These are phyloP conservation scores for Malassezia arunalokei DNA, from an alignment of 1,284 basidiomycete species.

Conservation along the genomic window DNA sequence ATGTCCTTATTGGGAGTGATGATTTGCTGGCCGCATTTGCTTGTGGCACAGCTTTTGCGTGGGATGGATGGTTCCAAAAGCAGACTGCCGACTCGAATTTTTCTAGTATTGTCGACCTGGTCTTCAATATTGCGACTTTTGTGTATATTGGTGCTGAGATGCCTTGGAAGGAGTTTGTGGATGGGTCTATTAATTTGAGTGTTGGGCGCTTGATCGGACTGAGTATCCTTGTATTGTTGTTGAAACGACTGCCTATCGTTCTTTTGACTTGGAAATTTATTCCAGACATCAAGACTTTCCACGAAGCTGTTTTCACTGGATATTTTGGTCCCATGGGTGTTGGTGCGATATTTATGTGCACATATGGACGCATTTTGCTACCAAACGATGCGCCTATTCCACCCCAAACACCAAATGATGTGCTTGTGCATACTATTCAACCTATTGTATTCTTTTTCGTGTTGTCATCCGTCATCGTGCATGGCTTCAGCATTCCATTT, in stretches of 20 bases:
- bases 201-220: constrained; percentile 41
- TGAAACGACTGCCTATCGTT: constrained; percentile 43
- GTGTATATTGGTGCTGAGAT: constrained; percentile 46
- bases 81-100: constrained; percentile 77
- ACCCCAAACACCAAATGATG: constrained; percentile 36
- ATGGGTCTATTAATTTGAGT: constrained; percentile 25
- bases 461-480: constrained; percentile 40
- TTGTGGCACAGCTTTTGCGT: constrained; percentile 90
- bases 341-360: constrained; percentile 44
- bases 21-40: constrained; percentile 61
- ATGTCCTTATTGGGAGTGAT: constrained; percentile 41
- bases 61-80: constrained; percentile 83
- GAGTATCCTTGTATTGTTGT: constrained; percentile 32
- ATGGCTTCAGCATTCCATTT: constrained; percentile 46
- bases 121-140: constrained; percentile 49
- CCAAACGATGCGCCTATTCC: constrained; percentile 32
- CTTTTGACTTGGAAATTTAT: constrained; percentile 42
- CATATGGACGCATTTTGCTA: constrained; percentile 32
- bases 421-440: constrained; percentile 39
- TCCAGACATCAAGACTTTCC: constrained; percentile 46
- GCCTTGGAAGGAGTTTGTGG: constrained; percentile 38
- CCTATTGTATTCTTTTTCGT: constrained; percentile 46
- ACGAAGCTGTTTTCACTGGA: constrained; percentile 43
- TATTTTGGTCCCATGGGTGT: constrained; percentile 46
- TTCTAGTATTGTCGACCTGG: constrained; percentile 82